Evolutionary conservation across 345 rosid species (phyloP), one percentile per base, ranked within the genome.

Genomic region (Carallia pectinifolia): DNA sequence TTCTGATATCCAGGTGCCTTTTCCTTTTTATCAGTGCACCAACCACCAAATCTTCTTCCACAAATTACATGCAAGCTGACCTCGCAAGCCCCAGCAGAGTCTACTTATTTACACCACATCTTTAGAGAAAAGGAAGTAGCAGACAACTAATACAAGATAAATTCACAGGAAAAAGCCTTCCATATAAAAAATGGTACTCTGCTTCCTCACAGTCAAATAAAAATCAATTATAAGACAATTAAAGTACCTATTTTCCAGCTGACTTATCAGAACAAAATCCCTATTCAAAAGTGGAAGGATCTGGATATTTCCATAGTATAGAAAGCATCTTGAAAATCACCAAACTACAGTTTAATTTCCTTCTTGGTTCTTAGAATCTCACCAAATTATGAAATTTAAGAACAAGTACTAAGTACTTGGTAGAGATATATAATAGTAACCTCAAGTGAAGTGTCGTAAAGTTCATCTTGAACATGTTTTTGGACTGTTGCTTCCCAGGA

Each of bases 401-500:
- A 61, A 34, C 18, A 7, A 40, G 6, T 36, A 70, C 3, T 27
- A 53, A 15, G 47, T 52, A 36, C 23, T 29, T 39, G 18, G n/a
- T 44, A 66, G 58, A 33, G 67, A 44, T 70, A 31, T 50, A 36
- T 5, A 31, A 19, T n/a, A 55, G 62, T 72, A 76, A 89, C 99
- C 96, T 85, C 83, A 53, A 84, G 76, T 65, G 90, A 88, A 66
- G 96, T 77, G 82, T 86, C 82, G 77, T 89, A 85, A 66, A 95
- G 96, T 76, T 90, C 97, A 78, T 92, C 97, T 77, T 90, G 89
- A 64, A 95, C 80, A 77, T 83, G 97, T 68, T 89, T 92, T 71
- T 95, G 97, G 71, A 90, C 84, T 61, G 93, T 85, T 76, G 90
- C 90, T 83, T 95, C 99, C 99, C 99, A 95, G 58, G 90, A 89